Base-by-base conservation (phyloP, 805 yeast genomes). In the Hermanozyma aechmeae region DNA sequence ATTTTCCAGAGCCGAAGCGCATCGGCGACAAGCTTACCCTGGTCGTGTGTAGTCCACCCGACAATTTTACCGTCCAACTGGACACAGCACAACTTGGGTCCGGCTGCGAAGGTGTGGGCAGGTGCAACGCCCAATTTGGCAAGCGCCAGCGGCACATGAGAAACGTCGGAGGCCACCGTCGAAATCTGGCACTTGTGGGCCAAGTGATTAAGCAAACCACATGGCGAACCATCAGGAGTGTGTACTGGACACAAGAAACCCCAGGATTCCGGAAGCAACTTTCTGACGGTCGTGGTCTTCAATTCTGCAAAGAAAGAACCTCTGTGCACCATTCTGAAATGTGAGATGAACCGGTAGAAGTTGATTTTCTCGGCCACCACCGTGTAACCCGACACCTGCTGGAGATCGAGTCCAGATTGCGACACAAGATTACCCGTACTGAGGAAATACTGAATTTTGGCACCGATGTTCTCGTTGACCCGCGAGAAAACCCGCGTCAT, bases 141-240 rank as follows among this genome's bases (percentile, higher is more conserved):
- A 38, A 87, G 65, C 3, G 77, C 70, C 6, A 60, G 55, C 16
- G 94, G 82, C 24, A 92, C 76, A 16, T 62, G 60, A 5, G 84
- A 70, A 12, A 79, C 89, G 50, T 87, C 94, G 4, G 80, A 61
- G 15, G 76, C 76, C 24, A 57, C 54, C 6, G 96, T 87, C 5
- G 95, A 75, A 36, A 92, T 81, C 45, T 71, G 68, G 70, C 98
- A 92, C 58, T 84, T 86, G 61, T 92, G 96, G 7, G 97, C 80
- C 63, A 92, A 77, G 69, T 92, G 98, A 61, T 92, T 92, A 49
- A 92, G 66, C 54, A 92, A 68, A 65, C 98, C 98, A 76, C 98
- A 92, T 13, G 98, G 98, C 29, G 97, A 82, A 46, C 98, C 98
- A 79, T 92, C 98, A 5, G 98, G 98, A 10, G 98, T 92, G 58